These are phyloP conservation scores for Aspergillus flavus DNA, from an alignment of 2,329 filamentous ascomycete genomes.

Conservation along the genomic window DNA sequence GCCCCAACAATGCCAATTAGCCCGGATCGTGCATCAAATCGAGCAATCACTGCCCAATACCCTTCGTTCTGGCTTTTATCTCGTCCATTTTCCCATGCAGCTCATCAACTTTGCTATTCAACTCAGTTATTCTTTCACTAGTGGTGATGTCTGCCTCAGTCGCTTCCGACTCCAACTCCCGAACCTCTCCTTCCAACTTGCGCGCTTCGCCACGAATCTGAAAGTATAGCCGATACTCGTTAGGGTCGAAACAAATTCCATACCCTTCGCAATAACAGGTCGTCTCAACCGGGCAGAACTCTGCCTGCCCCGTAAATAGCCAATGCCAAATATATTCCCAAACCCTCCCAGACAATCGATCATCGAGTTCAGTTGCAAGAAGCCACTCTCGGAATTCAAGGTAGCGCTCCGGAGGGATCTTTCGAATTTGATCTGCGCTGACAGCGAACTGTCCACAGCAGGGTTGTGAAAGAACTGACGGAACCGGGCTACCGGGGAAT, in stretches of 20 bases:
- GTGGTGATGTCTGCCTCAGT: not conserved
- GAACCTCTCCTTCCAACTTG: not conserved
- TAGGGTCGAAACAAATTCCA: not conserved
- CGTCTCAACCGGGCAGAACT: not conserved
- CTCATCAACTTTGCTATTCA: not conserved
- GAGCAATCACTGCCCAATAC: no score
- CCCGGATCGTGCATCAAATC: no score
- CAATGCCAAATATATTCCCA: constrained; percentile 1
- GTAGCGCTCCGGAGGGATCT: not conserved
- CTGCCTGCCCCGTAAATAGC: not conserved
- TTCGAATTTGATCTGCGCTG: not conserved
- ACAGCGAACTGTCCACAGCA: not conserved
- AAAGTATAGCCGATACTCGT: not conserved
- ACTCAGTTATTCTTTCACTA: not conserved
- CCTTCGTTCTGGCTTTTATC: not conserved
- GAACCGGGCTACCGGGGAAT: constrained; percentile 29
- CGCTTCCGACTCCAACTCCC: not conserved
- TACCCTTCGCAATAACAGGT: not conserved
- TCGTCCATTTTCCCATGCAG: not conserved
- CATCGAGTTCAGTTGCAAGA: not conserved
- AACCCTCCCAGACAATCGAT: not conserved
- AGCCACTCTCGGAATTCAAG: not conserved
- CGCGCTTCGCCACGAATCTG: not conserved
- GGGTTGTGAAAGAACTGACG: constrained; percentile 4
- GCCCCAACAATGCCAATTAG: no score